These are phyloP conservation scores for Talaromyces sp. DNA, from an alignment of 2,329 filamentous ascomycete genomes.

Conservation along the genomic window DNA sequence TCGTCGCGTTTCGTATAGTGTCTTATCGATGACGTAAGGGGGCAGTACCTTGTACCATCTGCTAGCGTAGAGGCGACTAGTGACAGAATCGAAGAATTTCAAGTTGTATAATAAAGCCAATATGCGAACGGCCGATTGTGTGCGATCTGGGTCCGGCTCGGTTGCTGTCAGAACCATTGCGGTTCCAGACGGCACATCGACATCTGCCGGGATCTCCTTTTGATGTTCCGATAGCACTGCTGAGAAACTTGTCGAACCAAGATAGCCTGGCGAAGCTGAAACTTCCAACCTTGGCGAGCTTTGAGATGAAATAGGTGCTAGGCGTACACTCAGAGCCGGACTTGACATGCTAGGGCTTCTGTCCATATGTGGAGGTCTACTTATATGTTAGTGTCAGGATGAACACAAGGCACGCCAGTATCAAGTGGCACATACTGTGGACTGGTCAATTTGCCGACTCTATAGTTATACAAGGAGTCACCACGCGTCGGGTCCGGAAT, in stretches of 20 bases:
- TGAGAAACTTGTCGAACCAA: constrained; percentile 38
- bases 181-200: constrained; percentile 24
- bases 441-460: constrained; percentile 13
- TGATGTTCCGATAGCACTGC: constrained; percentile 37
- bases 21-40: constrained; percentile 28
- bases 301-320: constrained; percentile 12
- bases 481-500: constrained; percentile 18
- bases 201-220: constrained; percentile 34
- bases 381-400: not conserved
- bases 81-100: constrained; percentile 27
- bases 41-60: constrained; percentile 29
- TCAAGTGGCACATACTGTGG: not conserved
- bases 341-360: constrained; percentile 11
- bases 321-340: constrained; percentile 11
- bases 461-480: constrained; percentile 23
- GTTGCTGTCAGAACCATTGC: constrained; percentile 18
- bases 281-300: constrained; percentile 23
- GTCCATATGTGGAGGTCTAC: not conserved
- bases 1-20: constrained; percentile 28
- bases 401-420: not conserved
- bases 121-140: constrained; percentile 34
- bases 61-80: constrained; percentile 29
- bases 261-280: constrained; percentile 33
- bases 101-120: constrained; percentile 32
- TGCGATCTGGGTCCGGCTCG: constrained; percentile 29